A percentile compares a stretch with the other conserved stretches of the same genome.
Evolutionary conservation across 1,284 basidiomycete genomes (phyloP).

Genomic region (Ganoderma leucocontextum): DNA sequence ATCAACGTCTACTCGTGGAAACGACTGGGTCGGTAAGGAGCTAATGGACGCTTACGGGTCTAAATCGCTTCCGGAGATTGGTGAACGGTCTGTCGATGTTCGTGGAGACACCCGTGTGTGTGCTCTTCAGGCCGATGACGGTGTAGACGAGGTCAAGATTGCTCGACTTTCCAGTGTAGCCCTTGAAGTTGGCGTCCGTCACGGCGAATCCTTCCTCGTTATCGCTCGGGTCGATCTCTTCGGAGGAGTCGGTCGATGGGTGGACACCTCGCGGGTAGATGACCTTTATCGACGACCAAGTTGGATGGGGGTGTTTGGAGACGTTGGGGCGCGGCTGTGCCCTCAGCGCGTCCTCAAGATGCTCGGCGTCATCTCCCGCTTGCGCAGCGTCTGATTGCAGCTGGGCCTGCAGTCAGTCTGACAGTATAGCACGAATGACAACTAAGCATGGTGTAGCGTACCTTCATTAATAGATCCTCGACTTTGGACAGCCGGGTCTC

Average conservation of each 20-base stretch:
- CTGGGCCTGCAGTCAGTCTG: background rate
- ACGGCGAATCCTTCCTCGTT: conserved; percentile 45
- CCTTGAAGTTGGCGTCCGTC: conserved; percentile 46
- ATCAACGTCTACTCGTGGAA: background rate
- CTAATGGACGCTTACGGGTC: background rate
- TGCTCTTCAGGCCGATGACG: conserved; percentile 68
- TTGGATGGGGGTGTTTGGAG: background rate
- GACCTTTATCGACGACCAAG: background rate
- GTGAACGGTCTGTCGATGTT: background rate
- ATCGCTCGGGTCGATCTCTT: conserved; percentile 44
- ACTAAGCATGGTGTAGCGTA: background rate
- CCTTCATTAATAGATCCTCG: conserved; percentile 4
- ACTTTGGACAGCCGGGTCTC: background rate
- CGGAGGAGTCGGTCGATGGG: conserved; percentile 16
- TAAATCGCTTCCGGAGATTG: background rate
- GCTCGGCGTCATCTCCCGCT: background rate
- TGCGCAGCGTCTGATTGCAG: background rate
- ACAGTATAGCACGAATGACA: background rate
- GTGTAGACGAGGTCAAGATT: conserved; percentile 70
- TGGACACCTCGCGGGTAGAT: conserved; percentile 1
- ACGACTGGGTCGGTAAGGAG: too few species aligned
- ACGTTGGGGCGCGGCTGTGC: background rate
- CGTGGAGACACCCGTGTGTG: background rate
- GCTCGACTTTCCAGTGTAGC: conserved; percentile 81
- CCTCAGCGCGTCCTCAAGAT: background rate